Evolutionary conservation across 768 basidiomycete species (phyloP), one percentile per base, ranked within the genome.

Genomic region (Strobilomyces dryophilus): DNA sequence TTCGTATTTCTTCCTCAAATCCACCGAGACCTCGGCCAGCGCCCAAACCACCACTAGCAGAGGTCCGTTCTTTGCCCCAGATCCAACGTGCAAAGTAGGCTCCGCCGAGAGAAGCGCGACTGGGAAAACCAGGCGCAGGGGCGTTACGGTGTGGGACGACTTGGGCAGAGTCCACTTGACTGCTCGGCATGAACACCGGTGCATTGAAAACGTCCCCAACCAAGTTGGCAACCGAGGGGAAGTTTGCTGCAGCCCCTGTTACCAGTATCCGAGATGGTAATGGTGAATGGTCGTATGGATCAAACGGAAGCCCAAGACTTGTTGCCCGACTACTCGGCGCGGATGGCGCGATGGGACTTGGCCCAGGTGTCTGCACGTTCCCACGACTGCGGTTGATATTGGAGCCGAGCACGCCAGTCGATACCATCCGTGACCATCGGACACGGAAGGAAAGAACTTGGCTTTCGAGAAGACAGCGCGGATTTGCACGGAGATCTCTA

Each of bases 61-160:
- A 68, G 51, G 62, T 70, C 26, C 74, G 71, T 51, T 89, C 85
- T 58, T 82, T 79, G 37, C 87, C 83, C 89, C 89, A 92, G 40
- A 89, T 84, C 90, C 91, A 93, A 8, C 91, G 78, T 27, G 89
- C 91, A 39, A 89, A 72, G 62, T 89, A 92, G 1, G 90, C 87
- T 0, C 81, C 79, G 0, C 90, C 90, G 4, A 92, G 72, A 0
- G 86, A 76, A 1, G 82, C 85, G 12, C 89, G 79, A 14, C 81
- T 80, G 0, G 87, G 84, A 67, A 80, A 89, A 14, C 87, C 85
- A 21, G 65, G 59, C 0, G 83, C 84, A 8, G 89, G 89, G 0
- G 87, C 82, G 58, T 89, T 89, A 24, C 88, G 79, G 60, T 89
- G 88, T 10, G 72, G 77, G 15, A 81, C 77, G 17, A 82, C 69